Evolutionary conservation across 345 rosid genomes (phyloP).

Genomic region (Corchorus capsularis): DNA sequence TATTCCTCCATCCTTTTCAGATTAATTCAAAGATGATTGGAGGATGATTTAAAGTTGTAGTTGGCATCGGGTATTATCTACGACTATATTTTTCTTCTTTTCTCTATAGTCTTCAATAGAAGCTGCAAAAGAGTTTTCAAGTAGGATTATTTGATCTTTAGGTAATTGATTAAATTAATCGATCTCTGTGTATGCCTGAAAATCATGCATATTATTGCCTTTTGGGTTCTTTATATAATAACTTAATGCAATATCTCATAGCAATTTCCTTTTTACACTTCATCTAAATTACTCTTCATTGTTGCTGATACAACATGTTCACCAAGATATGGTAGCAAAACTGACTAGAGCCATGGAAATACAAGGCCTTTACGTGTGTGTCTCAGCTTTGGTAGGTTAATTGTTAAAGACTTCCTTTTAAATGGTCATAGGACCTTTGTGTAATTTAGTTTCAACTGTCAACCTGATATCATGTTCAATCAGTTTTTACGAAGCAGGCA

Average conservation of each 20-base stretch:
- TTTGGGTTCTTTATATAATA: background rate
- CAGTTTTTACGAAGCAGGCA: too few relatives aligned
- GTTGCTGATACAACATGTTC: slow-evolving; percentile 55
- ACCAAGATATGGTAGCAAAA: slow-evolving; percentile 83
- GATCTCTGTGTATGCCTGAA: too few relatives aligned
- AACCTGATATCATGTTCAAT: too few relatives aligned
- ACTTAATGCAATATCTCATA: background rate
- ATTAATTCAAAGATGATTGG: too few relatives aligned
- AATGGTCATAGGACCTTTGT: background rate
- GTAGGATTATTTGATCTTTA: too few relatives aligned
- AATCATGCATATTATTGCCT: background rate
- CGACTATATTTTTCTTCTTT: too few relatives aligned
- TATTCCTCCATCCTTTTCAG: too few relatives aligned
- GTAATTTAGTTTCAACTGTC: background rate
- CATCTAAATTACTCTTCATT: background rate
- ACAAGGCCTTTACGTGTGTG: slow-evolving; percentile 79
- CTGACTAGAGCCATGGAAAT: slow-evolving; percentile 80
- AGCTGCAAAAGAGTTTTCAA: too few relatives aligned
- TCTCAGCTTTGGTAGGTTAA: slow-evolving; percentile 78
- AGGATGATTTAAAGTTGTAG: too few relatives aligned
- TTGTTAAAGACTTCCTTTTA: background rate
- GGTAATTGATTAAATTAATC: too few relatives aligned
- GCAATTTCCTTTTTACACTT: background rate
- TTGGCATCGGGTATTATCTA: too few relatives aligned
- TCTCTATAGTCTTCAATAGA: too few relatives aligned